A percentile compares a stretch with the other conserved stretches of the same genome.
Conservation (phyloP, 2,329 filamentous ascomycete genomes). For the Penicillium sp. region DNA sequence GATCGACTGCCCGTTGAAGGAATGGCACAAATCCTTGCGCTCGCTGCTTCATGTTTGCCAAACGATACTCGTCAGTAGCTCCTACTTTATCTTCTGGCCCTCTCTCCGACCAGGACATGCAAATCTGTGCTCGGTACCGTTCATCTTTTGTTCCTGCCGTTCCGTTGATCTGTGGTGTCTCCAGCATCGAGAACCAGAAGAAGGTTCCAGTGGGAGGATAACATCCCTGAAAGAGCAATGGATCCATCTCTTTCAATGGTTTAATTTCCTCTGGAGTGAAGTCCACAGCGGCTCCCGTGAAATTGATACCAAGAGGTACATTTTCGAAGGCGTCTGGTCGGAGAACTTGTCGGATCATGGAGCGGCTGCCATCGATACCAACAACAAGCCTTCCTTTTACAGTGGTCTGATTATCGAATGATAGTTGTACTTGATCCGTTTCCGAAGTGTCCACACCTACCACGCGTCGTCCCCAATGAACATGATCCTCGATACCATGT, state of each 20-base stretch:
- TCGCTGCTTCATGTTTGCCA: conserved; percentile 36
- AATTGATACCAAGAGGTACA: conserved; percentile 15
- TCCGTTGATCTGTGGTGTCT: conserved; percentile 34
- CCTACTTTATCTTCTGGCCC: conserved; percentile 30
- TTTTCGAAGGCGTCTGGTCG: conserved; percentile 20
- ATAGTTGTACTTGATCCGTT: not conserved
- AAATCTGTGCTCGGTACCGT: conserved; percentile 40
- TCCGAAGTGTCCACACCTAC: conserved; percentile 7
- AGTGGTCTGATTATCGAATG: conserved; percentile 8
- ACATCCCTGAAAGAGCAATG: conserved; percentile 29
- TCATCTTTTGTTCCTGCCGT: conserved; percentile 26
- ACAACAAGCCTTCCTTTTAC: conserved; percentile 14
- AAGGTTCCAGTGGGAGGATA: conserved; percentile 18
- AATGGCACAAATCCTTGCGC: conserved; percentile 19
- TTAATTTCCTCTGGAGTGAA: conserved; percentile 49
- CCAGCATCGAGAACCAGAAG: conserved; percentile 34
- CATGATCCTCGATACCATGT: conserved; percentile 16
- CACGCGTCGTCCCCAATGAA: conserved; percentile 17
- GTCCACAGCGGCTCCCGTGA: conserved; percentile 20
- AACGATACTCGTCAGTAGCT: conserved; percentile 23
- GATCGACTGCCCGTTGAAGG: conserved; percentile 18
- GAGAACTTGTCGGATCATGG: conserved; percentile 17
- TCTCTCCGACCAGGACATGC: conserved; percentile 41
- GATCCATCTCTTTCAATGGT: conserved; percentile 48
- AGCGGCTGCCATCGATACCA: conserved; percentile 20